These are phyloP conservation scores for Macadamia tetraphylla DNA, from an alignment of 164 flowering plant species.

Conservation along the genomic window DNA sequence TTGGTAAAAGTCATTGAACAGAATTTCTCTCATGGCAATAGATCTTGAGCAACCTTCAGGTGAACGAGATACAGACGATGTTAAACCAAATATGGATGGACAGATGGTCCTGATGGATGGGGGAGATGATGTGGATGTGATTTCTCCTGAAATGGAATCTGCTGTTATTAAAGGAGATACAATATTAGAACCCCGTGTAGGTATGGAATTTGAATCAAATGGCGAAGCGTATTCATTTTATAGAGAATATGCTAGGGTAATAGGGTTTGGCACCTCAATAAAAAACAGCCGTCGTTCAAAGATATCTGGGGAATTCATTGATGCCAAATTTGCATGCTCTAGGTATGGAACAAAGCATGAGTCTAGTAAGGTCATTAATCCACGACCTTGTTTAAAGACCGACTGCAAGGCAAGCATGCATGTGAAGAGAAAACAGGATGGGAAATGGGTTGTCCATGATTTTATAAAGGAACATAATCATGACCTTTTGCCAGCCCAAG, in stretches of 20 bases:
- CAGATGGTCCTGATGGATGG: slow-evolving; percentile 7
- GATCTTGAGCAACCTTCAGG: slow-evolving; percentile 12
- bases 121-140: slow-evolving; percentile 19
- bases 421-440: slow-evolving; percentile 49
- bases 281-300: slow-evolving; percentile 53
- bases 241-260: slow-evolving; percentile 47
- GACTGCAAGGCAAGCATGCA: slow-evolving; percentile 61
- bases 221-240: slow-evolving; percentile 45
- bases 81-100: slow-evolving; percentile 11
- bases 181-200: slow-evolving; percentile 33
- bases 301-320: slow-evolving; percentile 45
- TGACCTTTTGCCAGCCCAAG: slow-evolving; percentile 51
- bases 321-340: slow-evolving; percentile 58
- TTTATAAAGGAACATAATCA: slow-evolving; percentile 57
- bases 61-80: neutral
- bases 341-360: slow-evolving; percentile 51
- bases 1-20: neutral
- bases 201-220: slow-evolving; percentile 50
- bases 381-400: slow-evolving; percentile 40
- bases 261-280: slow-evolving; percentile 48
- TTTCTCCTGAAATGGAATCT: slow-evolving; percentile 13
- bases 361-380: slow-evolving; percentile 30
- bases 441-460: slow-evolving; percentile 50
- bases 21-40: slow-evolving; percentile 1
- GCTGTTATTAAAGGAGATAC: slow-evolving; percentile 22